phyloP scores from a whole-genome alignment of 1,139 yeast genomes.

The Scheffersomyces cryptocercus region DNA sequence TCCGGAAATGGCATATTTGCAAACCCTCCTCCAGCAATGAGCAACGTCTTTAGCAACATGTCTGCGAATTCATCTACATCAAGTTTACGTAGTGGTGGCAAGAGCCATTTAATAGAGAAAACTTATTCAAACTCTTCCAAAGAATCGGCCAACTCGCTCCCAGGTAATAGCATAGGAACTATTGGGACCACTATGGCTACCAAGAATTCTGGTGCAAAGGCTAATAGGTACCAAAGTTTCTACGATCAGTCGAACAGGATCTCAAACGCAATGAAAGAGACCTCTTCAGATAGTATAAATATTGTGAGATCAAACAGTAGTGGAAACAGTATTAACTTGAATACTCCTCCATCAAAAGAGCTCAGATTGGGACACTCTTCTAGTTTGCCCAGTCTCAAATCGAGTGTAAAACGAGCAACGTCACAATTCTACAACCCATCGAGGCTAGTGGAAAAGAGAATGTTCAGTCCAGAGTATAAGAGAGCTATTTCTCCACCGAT shows the following conservation, averaged over 20 bases:
- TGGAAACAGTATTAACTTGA: constrained; percentile 8
- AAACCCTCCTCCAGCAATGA: constrained; percentile 25
- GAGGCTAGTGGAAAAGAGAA: constrained; percentile 9
- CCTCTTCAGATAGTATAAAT: constrained; percentile 46
- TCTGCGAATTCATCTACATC: constrained; percentile 40
- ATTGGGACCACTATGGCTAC: constrained; percentile 21
- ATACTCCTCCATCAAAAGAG: constrained; percentile 10
- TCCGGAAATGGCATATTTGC: constrained; percentile 14
- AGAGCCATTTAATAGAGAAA: constrained; percentile 28
- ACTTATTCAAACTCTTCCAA: constrained; percentile 36
- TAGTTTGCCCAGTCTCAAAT: constrained; percentile 38
- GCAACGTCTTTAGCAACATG: constrained; percentile 22
- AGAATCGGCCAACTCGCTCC: constrained; percentile 21
- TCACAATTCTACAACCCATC: constrained; percentile 9
- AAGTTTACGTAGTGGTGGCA: constrained; percentile 26
- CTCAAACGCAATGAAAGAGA: constrained; percentile 45
- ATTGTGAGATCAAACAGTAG: constrained; percentile 27
- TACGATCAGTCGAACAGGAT: constrained; percentile 50
- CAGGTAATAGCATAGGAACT: constrained; percentile 8
- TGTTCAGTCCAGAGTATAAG: constrained; percentile 7
- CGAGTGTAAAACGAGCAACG: constrained; percentile 15
- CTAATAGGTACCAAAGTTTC: constrained; percentile 51
- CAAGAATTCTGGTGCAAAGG: constrained; percentile 47
- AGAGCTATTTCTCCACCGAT: constrained; percentile 10
- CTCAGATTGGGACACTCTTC: constrained; percentile 39